These are phyloP conservation scores for Plectranthus barbatus DNA, from an alignment of 257 asterid species.

Conservation along the genomic window DNA sequence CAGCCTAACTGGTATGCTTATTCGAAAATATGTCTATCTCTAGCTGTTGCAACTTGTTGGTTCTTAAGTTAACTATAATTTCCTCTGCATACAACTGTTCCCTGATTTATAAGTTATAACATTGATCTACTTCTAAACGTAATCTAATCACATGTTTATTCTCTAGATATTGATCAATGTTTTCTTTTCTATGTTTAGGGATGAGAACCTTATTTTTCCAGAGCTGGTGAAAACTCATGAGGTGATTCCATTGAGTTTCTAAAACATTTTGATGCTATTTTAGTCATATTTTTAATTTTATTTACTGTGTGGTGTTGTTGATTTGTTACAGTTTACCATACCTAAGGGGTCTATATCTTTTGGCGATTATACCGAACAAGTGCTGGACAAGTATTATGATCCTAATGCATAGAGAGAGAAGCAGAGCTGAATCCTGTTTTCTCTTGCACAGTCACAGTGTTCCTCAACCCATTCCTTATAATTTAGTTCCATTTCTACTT, in stretches of 20 bases:
- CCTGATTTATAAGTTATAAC: not conserved
- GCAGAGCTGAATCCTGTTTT: not conserved
- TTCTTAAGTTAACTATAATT: no score
- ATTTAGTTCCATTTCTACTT: not conserved
- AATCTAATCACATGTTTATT: not conserved
- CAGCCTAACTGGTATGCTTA: slow-evolving; percentile 83
- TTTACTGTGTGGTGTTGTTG: not conserved
- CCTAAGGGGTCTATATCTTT: slow-evolving; percentile 62
- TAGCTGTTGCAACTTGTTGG: not conserved
- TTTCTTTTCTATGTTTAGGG: slow-evolving; percentile 46
- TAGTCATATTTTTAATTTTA: not conserved
- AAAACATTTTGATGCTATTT: no score
- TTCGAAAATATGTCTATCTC: slow-evolving; percentile 2
- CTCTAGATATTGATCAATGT: not conserved
- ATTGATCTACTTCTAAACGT: not conserved
- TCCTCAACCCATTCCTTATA: not conserved
- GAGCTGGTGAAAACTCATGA: slow-evolving; percentile 56
- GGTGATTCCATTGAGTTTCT: slow-evolving; percentile 33
- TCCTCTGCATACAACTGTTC: not conserved
- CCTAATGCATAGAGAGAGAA: slow-evolving; percentile 24
- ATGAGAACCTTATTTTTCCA: slow-evolving; percentile 65
- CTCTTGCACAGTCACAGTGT: not conserved
- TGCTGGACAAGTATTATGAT: slow-evolving; percentile 83
- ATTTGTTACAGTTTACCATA: slow-evolving; percentile 36
- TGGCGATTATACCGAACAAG: slow-evolving; percentile 82